These are phyloP conservation scores for Skeletonema menzelii DNA, from an alignment of 108 stramenopile species.

Conservation along the genomic window DNA sequence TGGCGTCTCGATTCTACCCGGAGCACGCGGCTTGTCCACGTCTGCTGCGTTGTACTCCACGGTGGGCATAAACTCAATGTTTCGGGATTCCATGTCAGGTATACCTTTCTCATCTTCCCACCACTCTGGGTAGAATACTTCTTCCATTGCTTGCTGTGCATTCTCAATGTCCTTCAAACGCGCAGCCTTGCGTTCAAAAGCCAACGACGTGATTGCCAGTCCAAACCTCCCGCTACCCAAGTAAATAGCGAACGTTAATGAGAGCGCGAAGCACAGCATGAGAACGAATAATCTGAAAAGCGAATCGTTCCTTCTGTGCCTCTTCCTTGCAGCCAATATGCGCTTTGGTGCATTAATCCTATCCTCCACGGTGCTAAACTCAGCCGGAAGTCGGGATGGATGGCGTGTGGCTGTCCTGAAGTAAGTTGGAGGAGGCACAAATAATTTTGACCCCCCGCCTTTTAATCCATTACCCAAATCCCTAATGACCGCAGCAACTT, in stretches of 20 bases:
- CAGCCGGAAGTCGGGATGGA: constrained; percentile 20
- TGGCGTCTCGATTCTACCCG: constrained; percentile 30
- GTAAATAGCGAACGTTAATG: constrained; percentile 23
- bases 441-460: constrained; percentile 3
- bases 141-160: not conserved
- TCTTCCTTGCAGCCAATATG: constrained; percentile 12
- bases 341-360: constrained; percentile 2
- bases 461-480: constrained; percentile 2
- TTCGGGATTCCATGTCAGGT: constrained; percentile 24
- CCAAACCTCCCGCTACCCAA: constrained; percentile 26
- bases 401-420: constrained; percentile 28
- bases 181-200: constrained; percentile 24
- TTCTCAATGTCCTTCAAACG: not conserved
- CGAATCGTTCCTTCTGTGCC: constrained; percentile 27
- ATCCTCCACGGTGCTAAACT: not conserved
- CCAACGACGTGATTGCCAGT: constrained; percentile 9
- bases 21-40: constrained; percentile 19
- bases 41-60: constrained; percentile 33
- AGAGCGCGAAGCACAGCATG: constrained; percentile 27
- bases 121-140: constrained; percentile 39
- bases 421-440: constrained; percentile 25
- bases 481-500: not conserved
- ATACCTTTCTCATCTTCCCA: constrained; percentile 22
- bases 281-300: constrained; percentile 19
- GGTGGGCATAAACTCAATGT: constrained; percentile 15